Evolutionary conservation across 78 protist species (phyloP).

Genomic region (Cavenderia fasciculata): DNA sequence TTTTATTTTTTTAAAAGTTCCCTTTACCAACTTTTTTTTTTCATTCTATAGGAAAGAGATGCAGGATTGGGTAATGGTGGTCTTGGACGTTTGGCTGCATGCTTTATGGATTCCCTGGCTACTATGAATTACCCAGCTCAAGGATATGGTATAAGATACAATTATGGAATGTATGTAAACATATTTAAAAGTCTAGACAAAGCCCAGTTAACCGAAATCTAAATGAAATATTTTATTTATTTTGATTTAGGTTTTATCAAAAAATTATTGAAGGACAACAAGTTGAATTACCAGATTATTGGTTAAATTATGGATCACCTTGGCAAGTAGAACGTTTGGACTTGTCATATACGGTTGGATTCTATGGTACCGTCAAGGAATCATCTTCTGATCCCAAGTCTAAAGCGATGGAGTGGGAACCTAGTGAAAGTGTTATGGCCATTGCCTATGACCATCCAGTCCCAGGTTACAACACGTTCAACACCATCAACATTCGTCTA

Average conservation of each 20-base stretch:
- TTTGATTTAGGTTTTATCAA: too few species aligned
- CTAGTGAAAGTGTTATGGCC: constrained; percentile 79
- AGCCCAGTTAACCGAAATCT: too few species aligned
- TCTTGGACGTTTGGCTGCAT: constrained; percentile 96
- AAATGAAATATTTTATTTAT: constrained; percentile 91
- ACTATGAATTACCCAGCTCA: constrained; percentile 93
- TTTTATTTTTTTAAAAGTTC: too few species aligned
- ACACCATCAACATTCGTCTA: constrained; percentile 89
- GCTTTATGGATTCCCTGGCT: constrained; percentile 96
- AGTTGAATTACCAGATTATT: constrained; percentile 92
- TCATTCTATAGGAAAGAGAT: too few species aligned
- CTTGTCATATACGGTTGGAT: constrained; percentile 73
- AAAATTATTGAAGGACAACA: constrained; percentile 89
- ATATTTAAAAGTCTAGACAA: constrained; percentile 57
- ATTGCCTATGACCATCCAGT: constrained; percentile 92
- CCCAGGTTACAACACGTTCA: constrained; percentile 93
- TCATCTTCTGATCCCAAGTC: neutral
- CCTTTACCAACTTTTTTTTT: too few species aligned
- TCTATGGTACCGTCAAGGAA: constrained; percentile 72
- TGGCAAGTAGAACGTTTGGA: constrained; percentile 91
- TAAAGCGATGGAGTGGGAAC: constrained; percentile 80
- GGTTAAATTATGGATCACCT: constrained; percentile 92
- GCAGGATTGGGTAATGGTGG: constrained; percentile 99
- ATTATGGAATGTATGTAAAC: constrained; percentile 85
- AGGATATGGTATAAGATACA: constrained; percentile 93